These are phyloP conservation scores for Malassezia equina DNA, from an alignment of 1,284 basidiomycete genomes.

Conservation along the genomic window DNA sequence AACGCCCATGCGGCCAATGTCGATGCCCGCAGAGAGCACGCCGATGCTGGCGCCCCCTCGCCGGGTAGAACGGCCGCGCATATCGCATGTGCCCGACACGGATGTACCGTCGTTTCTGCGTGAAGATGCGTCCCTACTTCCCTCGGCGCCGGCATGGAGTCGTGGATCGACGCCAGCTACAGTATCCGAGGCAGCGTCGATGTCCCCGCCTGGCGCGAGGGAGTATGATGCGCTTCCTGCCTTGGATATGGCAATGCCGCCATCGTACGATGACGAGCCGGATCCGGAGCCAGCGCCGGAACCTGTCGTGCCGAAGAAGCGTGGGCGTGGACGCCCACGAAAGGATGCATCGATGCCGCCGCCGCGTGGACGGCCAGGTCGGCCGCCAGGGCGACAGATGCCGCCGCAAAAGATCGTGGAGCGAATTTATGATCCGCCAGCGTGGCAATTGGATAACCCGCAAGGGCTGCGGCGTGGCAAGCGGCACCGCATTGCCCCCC, in stretches of 20 bases:
- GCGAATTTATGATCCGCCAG: conserved; percentile 14
- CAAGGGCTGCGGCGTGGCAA: conserved; percentile 65
- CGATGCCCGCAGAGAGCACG: background rate
- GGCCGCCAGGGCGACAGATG: conserved; percentile 16
- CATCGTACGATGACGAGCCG: background rate
- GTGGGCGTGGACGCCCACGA: conserved; percentile 16
- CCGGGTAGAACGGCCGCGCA: background rate
- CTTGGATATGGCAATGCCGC: background rate
- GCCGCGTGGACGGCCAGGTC: conserved; percentile 7
- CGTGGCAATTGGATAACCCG: conserved; percentile 20
- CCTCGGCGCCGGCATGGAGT: background rate
- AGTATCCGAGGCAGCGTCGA: background rate
- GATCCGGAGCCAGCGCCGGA: background rate
- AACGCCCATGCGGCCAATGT: background rate
- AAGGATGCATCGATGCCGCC: conserved; percentile 14
- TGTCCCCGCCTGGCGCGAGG: too few species aligned
- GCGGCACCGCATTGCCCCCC: conserved; percentile 63
- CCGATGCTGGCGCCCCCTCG: background rate
- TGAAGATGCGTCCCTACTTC: background rate
- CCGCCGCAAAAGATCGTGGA: conserved; percentile 16
- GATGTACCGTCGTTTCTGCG: conserved; percentile 6
- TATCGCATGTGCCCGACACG: background rate
- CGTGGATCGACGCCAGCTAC: background rate
- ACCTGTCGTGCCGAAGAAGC: conserved; percentile 12
- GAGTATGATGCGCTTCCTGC: background rate